A percentile compares a stretch with the other conserved stretches of the same genome.
Conservation (phyloP, 176 grass and related monocot genomes). For the Hordeum vulgare region DNA sequence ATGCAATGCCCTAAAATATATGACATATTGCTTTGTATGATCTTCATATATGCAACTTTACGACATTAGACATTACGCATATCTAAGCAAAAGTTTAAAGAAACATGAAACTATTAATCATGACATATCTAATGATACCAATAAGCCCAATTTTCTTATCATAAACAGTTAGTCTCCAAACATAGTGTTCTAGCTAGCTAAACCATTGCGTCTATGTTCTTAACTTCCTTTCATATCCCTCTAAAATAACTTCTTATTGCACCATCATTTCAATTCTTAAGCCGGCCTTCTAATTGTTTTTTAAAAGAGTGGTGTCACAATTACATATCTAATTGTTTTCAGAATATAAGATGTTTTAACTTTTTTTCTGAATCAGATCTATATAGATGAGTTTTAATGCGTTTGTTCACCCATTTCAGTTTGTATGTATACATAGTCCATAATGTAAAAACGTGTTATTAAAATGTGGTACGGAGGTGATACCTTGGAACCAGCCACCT, state of each 20-base stretch:
- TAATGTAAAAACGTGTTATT: too few relatives aligned
- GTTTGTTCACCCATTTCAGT: too few relatives aligned
- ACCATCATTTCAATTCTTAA: not conserved
- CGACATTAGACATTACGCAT: not conserved
- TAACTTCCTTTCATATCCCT: not conserved
- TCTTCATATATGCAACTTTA: not conserved
- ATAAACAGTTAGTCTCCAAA: not conserved
- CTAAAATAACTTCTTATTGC: not conserved
- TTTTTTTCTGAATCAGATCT: too few relatives aligned
- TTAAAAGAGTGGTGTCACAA: too few relatives aligned
- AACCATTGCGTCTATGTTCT: not conserved
- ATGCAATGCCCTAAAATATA: not conserved
- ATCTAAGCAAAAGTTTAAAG: not conserved
- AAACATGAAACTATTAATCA: not conserved
- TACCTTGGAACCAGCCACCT: conserved; percentile 37
- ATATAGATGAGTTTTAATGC: too few relatives aligned
- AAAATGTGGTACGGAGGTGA: too few relatives aligned
- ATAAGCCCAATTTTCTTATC: too few relatives aligned
- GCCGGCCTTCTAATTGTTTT: not conserved
- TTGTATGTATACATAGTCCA: too few relatives aligned
- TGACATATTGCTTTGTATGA: not conserved
- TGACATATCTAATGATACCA: too few relatives aligned
- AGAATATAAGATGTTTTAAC: too few relatives aligned
- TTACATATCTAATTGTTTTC: too few relatives aligned
- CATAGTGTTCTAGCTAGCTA: too few relatives aligned